Base-by-base conservation (phyloP, 1,284 basidiomycete species). In the Moesziomyces sp. region DNA sequence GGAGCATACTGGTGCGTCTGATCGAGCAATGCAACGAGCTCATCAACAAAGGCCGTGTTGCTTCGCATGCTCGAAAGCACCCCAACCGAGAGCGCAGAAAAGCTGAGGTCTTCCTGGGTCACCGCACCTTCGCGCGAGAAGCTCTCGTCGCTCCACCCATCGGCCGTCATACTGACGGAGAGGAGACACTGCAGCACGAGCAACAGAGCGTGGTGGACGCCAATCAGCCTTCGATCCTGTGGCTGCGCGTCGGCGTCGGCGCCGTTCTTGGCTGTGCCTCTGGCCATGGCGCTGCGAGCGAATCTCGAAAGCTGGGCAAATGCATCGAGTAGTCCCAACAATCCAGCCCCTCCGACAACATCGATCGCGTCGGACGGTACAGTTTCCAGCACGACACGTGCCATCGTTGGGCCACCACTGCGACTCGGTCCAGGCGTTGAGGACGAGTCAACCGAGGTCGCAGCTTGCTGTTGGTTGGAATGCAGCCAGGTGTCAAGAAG, bases 401-500 rank as follows among this genome's bases (percentile, higher is more conserved):
- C 18, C 49, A 40, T 21, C 38, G 8, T 34, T 30, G 51, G 51
- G 10, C 40, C 43, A 14, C 16, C 34, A 13, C 9, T 10, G 7
- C 11, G 16, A n/a, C 44, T 21, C 18, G 46, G 5, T 28, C 23
- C 44, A 18, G 43, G 6, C 13, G 14, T 4, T 38, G 48, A 47
- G 1, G 46, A 21, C 3, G 51, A 34, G 35, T 60, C 42, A 9
- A 40, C 7, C 5, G 38, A 40, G 46, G 9, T n/a, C 13, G 46
- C 46, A 0, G 53, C 50, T 18, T 60, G 43, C 38, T 52, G 55
- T 23, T 72, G 69, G 30, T 40, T 28, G 0, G 47, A 40, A 44
- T 78, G 74, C 9, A 78, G 56, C 63, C 72, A 76, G 48, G 57
- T 54, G 43, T 78, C 77, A 19, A 77, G 58, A 9, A 75, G 52